These are phyloP conservation scores for Penicillium mononematosum DNA, from an alignment of 495 filamentous ascomycete genomes.

Conservation along the genomic window DNA sequence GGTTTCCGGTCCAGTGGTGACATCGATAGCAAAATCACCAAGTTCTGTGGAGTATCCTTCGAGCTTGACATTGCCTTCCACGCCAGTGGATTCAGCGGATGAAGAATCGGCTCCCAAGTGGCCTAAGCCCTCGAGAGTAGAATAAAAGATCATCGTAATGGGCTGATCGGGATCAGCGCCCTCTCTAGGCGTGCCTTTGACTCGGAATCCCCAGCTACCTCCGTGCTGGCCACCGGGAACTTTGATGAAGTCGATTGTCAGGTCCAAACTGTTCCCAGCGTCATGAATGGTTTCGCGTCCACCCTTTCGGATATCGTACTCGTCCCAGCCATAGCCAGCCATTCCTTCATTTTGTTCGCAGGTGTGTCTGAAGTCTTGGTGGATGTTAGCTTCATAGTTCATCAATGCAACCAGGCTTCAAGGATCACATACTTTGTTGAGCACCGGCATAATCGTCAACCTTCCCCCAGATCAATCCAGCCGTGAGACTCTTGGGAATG, in stretches of 20 bases:
- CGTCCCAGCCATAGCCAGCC: slow-evolving; percentile 95
- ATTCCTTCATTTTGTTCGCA: slow-evolving; percentile 96
- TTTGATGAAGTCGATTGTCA: slow-evolving; percentile 92
- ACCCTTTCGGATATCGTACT: slow-evolving; percentile 85
- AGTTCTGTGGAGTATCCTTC: slow-evolving; percentile 69
- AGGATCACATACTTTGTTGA: slow-evolving; percentile 70
- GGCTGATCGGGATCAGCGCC: slow-evolving; percentile 64
- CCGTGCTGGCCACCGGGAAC: slow-evolving; percentile 84
- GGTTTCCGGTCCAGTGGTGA: slow-evolving; percentile 65
- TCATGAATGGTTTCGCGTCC: slow-evolving; percentile 90
- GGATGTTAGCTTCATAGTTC: slow-evolving; percentile 2
- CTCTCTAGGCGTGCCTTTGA: slow-evolving; percentile 77
- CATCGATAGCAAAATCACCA: slow-evolving; percentile 79
- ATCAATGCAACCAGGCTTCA: background rate
- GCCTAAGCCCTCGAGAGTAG: slow-evolving; percentile 74
- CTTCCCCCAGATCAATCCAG: slow-evolving; percentile 86
- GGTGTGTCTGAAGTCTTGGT: slow-evolving; percentile 81
- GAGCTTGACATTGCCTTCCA: slow-evolving; percentile 71
- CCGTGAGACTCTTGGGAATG: slow-evolving; percentile 78
- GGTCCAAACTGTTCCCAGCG: slow-evolving; percentile 78
- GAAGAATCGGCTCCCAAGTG: slow-evolving; percentile 58
- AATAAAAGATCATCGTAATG: slow-evolving; percentile 77
- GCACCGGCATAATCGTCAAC: slow-evolving; percentile 77
- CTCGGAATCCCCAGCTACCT: slow-evolving; percentile 85
- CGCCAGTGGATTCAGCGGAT: slow-evolving; percentile 54